phyloP scores from a whole-genome alignment of 192 early-diverging fungal species.

The Chytriomyces sp. region DNA sequence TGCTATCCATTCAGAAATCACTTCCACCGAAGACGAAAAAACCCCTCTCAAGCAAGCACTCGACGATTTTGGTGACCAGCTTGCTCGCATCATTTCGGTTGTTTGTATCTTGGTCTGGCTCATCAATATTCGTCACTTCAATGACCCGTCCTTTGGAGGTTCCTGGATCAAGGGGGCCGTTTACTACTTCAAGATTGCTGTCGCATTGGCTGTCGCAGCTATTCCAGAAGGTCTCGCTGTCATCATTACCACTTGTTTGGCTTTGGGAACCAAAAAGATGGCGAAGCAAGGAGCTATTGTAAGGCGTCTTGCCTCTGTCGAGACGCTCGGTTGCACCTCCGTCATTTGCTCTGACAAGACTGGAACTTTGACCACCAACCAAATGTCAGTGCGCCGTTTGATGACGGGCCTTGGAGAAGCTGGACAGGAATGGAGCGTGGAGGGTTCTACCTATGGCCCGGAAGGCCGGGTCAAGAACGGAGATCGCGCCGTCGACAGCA shows the following conservation, averaged over 20 bases:
- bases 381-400: conserved; percentile 73
- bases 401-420: conserved; percentile 11
- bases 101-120: conserved; percentile 96
- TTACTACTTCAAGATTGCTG: conserved; percentile 99
- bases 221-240: conserved; percentile 99
- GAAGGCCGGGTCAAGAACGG: conserved; percentile 65
- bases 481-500: conserved; percentile 39
- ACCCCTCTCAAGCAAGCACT: conserved; percentile 94
- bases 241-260: conserved; percentile 96
- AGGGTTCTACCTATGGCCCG: conserved; percentile 87
- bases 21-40: conserved; percentile 82
- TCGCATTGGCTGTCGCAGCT: conserved; percentile 96
- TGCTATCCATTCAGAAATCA: conserved; percentile 87
- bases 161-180: conserved; percentile 92
- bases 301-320: conserved; percentile 85
- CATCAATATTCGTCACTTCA: conserved; percentile 98
- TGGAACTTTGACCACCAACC: conserved; percentile 97
- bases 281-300: conserved; percentile 96
- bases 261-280: conserved; percentile 97
- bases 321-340: conserved; percentile 95
- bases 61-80: conserved; percentile 84
- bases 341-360: conserved; percentile 99
- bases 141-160: conserved; percentile 68
- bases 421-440: conserved; percentile 70
- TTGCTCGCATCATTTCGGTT: conserved; percentile 70